Percentiles rank a stretch among this genome's conserved stretches.
Conservation (phyloP, 1,139 yeast species). For the Debaryomycetaceae sp. region DNA sequence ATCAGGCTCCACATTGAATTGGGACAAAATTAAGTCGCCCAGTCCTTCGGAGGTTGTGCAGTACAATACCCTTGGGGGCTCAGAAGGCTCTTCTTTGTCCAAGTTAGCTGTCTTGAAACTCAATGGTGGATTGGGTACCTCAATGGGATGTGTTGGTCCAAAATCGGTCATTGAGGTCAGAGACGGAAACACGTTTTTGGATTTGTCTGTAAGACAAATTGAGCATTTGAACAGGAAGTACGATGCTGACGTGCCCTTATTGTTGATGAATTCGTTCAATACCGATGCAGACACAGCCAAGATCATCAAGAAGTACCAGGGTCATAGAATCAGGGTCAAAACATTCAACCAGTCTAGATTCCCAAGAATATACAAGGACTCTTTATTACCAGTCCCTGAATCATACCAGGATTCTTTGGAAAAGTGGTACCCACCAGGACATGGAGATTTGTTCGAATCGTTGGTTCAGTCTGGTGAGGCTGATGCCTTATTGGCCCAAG, state of each 20-base stretch:
- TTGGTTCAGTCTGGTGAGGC: conserved; percentile 87
- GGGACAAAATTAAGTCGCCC: conserved; percentile 97
- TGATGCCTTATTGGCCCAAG: conserved; percentile 85
- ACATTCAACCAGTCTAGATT: conserved; percentile 96
- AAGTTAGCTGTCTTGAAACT: conserved; percentile 93
- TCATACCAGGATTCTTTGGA: conserved; percentile 70
- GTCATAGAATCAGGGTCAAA: conserved; percentile 91
- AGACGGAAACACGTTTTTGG: conserved; percentile 96
- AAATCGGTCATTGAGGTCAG: conserved; percentile 97
- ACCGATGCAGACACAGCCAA: conserved; percentile 95
- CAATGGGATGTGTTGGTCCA: conserved; percentile 99
- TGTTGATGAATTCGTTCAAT: conserved; percentile 97
- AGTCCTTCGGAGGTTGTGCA: conserved; percentile 81
- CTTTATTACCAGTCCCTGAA: conserved; percentile 90
- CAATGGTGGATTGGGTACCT: conserved; percentile 97
- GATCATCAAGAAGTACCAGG: conserved; percentile 93
- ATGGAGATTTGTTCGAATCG: conserved; percentile 94
- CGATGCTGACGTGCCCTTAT: conserved; percentile 91
- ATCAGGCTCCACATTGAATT: conserved; percentile 75
- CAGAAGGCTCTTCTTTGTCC: conserved; percentile 47
- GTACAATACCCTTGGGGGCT: conserved; percentile 49
- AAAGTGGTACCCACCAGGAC: conserved; percentile 98
- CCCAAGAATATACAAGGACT: conserved; percentile 94
- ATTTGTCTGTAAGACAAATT: conserved; percentile 92
- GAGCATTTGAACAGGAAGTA: conserved; percentile 90